Evolutionary conservation across 202 grass and related monocot species (phyloP), one percentile per base, ranked within the genome.

Genomic region (Schoenoplectus triqueter): DNA sequence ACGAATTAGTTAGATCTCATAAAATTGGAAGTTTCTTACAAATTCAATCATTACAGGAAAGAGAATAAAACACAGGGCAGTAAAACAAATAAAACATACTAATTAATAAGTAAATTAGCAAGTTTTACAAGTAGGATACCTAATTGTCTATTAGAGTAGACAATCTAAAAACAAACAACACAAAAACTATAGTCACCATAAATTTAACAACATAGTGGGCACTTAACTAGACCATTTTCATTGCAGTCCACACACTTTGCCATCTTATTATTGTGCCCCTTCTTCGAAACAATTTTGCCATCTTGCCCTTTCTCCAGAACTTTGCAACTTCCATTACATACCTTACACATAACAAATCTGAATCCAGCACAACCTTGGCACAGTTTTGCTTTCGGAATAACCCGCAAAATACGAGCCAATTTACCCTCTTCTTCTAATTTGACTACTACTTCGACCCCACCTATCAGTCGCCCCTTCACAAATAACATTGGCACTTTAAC

Each of bases 301-400:
- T 70, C 31, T 42, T 55, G 42, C 11, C 87, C 87, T 61, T 80
- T 84, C 80, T 91, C 91, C 63, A 98, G 88, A 89, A 98, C 88
- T 87, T 98, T 98, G 84, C 96, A 87, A 84, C 96, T 95, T 74
- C 96, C 93, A 83, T 92, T 95, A 88, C 96, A 98, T 74, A 89
- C 88, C 84, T 91, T 69, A 82, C 93, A 95, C 96, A 98, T 88
- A 64, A 94, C 90, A 88, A 98, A 98, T 17, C 96, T 88, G 73
- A 94, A 88, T 21, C 93, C 90, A 17, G 88, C 91, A 81, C 96
- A 98, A 3, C 93, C 93, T 3, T 92, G 90, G 87, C 96, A 98
- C 91, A 88, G 88, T 39, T 89, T 77, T 57, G 93, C 96, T 67
- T 88, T 91, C 5, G 91, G 93, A 66, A 98, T 87, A 0, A 92